Conservation (phyloP, 495 filamentous ascomycete species). For the Articulospora tetracladia region DNA sequence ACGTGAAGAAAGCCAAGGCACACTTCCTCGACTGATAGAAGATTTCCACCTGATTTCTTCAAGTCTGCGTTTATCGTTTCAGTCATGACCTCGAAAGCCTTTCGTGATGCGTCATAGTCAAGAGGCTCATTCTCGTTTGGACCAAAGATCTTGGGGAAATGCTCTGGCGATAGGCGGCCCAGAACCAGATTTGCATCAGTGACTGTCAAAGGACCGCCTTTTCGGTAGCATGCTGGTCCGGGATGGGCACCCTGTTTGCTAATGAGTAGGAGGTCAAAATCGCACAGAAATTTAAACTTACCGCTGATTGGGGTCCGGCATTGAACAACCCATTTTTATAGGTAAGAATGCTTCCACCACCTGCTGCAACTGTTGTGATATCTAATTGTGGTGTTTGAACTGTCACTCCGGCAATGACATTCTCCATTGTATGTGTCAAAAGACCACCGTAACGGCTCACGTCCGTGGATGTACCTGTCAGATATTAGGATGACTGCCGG, state of each 20-base stretch:
- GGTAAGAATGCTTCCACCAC: slow-evolving; percentile 36
- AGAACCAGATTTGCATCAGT: slow-evolving; percentile 40
- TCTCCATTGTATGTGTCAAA: slow-evolving; percentile 32
- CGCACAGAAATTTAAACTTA: no score
- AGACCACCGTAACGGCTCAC: slow-evolving; percentile 30
- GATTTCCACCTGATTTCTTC: slow-evolving; percentile 26
- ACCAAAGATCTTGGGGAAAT: slow-evolving; percentile 31
- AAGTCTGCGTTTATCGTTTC: slow-evolving; percentile 42
- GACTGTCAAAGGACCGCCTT: slow-evolving; percentile 36
- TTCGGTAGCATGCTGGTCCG: slow-evolving; percentile 34
- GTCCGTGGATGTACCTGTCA: slow-evolving; percentile 28
- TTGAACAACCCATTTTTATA: slow-evolving; percentile 35
- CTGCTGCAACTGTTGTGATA: slow-evolving; percentile 38
- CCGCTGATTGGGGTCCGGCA: slow-evolving; percentile 36
- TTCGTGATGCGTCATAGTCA: slow-evolving; percentile 18
- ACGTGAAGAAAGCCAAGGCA: slow-evolving; percentile 51
- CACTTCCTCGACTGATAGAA: slow-evolving; percentile 31
- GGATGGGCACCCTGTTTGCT: slow-evolving; percentile 33
- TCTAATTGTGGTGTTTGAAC: slow-evolving; percentile 33
- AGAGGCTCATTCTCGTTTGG: slow-evolving; percentile 26
- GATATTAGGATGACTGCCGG: neutral
- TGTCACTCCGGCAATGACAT: slow-evolving; percentile 28
- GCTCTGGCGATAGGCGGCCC: slow-evolving; percentile 27
- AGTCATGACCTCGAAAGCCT: slow-evolving; percentile 22
- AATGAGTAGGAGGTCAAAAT: no score